phyloP scores from a whole-genome alignment of 208 protist species.

The Acanthamoeba divionensis region DNA sequence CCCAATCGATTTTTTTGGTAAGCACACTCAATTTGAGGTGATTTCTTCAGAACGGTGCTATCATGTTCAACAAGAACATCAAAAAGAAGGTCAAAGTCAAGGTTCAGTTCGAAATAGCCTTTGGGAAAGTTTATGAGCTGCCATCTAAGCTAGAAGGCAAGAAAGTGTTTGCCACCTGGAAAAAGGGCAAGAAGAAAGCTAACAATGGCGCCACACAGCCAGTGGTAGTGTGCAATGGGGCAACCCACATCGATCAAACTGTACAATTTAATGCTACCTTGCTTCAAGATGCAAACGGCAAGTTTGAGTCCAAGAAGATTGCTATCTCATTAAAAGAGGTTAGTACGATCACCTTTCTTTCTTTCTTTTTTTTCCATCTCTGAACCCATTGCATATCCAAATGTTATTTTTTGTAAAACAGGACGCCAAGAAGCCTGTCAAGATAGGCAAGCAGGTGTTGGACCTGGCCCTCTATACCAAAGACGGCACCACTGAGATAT shows the following conservation, averaged over 20 bases:
- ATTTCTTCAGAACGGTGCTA: too few relatives aligned
- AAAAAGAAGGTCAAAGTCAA: constrained; percentile 38
- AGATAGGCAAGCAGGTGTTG: constrained; percentile 1
- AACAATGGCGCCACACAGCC: not conserved
- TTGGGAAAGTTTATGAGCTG: not conserved
- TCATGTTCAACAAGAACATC: too few relatives aligned
- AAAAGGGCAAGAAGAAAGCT: constrained; percentile 30
- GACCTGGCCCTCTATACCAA: not conserved
- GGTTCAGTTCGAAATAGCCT: not conserved
- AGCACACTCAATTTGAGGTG: too few relatives aligned
- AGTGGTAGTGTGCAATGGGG: not conserved
- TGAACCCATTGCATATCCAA: not conserved
- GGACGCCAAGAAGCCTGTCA: constrained; percentile 28
- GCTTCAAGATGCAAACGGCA: not conserved
- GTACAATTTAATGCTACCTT: not conserved
- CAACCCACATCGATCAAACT: not conserved
- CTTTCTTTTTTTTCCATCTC: not conserved
- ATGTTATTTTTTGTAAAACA: not conserved
- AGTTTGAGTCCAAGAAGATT: not conserved
- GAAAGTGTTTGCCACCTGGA: not conserved
- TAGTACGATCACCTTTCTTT: not conserved
- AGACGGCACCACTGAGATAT: not conserved
- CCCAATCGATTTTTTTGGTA: too few relatives aligned
- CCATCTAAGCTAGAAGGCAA: not conserved
- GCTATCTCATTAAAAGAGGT: not conserved